Conservation (phyloP, 2,329 filamentous ascomycete species). For the Colletotrichum australisinense region DNA sequence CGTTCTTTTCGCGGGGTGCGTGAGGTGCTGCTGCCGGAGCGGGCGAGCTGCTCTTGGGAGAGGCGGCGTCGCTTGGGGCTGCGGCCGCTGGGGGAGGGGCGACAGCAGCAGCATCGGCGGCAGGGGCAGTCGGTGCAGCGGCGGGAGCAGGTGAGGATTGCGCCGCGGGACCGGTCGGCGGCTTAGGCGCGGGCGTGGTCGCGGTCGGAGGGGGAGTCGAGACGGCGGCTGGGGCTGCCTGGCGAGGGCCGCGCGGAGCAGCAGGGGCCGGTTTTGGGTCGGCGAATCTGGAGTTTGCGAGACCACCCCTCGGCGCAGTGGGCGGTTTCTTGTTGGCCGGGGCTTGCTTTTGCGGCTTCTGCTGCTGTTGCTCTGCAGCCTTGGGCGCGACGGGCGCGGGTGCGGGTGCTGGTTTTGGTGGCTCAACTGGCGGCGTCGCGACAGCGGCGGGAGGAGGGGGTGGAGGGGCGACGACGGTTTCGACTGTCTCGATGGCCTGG, state of each 20-base stretch:
- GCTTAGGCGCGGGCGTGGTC: constrained; percentile 16
- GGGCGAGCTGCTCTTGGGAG: constrained; percentile 10
- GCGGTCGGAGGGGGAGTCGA: background rate
- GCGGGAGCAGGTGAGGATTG: constrained; percentile 1
- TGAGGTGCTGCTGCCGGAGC: constrained; percentile 25
- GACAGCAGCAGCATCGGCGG: background rate
- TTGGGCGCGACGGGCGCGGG: constrained; percentile 7
- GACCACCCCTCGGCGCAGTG: constrained; percentile 18
- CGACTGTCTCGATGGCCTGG: constrained; percentile 15
- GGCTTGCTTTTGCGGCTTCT: background rate
- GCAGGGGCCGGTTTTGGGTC: constrained; percentile 24
- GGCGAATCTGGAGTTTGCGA: constrained; percentile 27
- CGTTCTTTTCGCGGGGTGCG: constrained; percentile 39
- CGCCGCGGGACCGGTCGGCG: constrained; percentile 16
- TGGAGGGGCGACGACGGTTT: constrained; percentile 18
- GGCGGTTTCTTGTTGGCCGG: background rate
- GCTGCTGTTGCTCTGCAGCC: background rate
- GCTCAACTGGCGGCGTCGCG: constrained; percentile 19
- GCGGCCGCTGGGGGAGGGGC: too few relatives aligned
- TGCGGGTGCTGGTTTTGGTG: constrained; percentile 9
- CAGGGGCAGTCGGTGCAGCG: background rate
- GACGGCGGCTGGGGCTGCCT: constrained; percentile 11
- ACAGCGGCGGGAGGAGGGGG: constrained; percentile 22
- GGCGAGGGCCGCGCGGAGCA: constrained; percentile 28
- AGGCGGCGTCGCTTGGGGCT: background rate